Evolutionary conservation across 2,329 filamentous ascomycete species (phyloP).

Genomic region (Aspergillus quadrilineatus): DNA sequence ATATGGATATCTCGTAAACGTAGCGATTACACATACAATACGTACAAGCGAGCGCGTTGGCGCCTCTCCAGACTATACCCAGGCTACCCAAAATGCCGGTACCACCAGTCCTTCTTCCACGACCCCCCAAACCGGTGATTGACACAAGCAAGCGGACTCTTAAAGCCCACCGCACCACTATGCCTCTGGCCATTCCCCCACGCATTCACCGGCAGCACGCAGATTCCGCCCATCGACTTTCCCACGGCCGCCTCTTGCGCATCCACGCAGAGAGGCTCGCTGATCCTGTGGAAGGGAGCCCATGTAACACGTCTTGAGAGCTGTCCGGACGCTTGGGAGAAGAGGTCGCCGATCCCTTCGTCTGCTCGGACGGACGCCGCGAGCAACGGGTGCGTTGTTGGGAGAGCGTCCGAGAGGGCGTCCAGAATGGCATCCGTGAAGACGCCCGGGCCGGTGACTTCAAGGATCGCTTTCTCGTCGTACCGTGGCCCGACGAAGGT

Average conservation of each 20-base stretch:
- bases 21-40: background rate
- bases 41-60: background rate
- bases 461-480: constrained; percentile 30
- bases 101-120: constrained; percentile 36
- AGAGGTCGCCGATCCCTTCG: constrained; percentile 23
- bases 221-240: constrained; percentile 73
- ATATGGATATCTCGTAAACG: background rate
- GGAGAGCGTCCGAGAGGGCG: constrained; percentile 29
- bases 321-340: constrained; percentile 4
- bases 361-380: constrained; percentile 25
- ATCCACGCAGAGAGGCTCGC: constrained; percentile 27
- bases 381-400: constrained; percentile 27
- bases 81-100: constrained; percentile 27
- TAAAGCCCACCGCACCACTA: constrained; percentile 29
- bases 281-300: constrained; percentile 34
- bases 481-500: constrained; percentile 21
- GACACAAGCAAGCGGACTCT: constrained; percentile 30
- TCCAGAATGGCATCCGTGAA: constrained; percentile 38
- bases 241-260: constrained; percentile 35
- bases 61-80: background rate
- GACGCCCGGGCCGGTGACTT: constrained; percentile 35
- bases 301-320: constrained; percentile 31
- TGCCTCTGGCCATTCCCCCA: constrained; percentile 40
- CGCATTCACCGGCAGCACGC: constrained; percentile 79
- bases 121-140: constrained; percentile 36